Evolutionary conservation across 1,284 basidiomycete genomes (phyloP).

Genomic region (Anthracocystis setariae): DNA sequence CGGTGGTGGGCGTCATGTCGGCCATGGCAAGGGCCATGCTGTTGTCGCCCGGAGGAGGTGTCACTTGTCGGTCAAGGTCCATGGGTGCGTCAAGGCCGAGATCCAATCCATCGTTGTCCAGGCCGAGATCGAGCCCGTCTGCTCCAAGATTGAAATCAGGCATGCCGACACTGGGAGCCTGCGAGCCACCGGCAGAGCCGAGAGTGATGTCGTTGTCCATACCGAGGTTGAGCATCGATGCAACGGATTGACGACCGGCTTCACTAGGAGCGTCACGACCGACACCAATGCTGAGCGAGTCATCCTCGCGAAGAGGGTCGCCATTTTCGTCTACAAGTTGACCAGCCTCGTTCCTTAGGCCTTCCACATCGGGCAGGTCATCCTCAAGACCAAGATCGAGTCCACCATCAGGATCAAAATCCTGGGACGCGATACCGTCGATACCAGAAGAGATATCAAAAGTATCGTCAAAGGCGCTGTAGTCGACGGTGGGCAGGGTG

Average conservation of each 20-base stretch:
- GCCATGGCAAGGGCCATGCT: slow-evolving; percentile 56
- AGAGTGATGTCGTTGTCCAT: slow-evolving; percentile 41
- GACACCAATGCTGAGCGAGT: slow-evolving; percentile 61
- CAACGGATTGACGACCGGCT: slow-evolving; percentile 47
- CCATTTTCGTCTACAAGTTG: slow-evolving; percentile 56
- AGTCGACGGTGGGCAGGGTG: slow-evolving; percentile 58
- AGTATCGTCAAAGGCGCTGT: slow-evolving; percentile 49
- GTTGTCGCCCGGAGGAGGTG: slow-evolving; percentile 48
- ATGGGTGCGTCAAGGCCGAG: slow-evolving; percentile 39
- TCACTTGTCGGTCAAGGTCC: slow-evolving; percentile 37
- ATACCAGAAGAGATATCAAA: slow-evolving; percentile 50
- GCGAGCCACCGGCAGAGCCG: slow-evolving; percentile 40
- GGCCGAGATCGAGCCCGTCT: slow-evolving; percentile 74
- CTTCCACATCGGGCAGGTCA: slow-evolving; percentile 68
- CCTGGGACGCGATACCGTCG: slow-evolving; percentile 57
- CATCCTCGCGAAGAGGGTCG: slow-evolving; percentile 67
- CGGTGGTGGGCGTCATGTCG: slow-evolving; percentile 72
- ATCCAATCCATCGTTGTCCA: slow-evolving; percentile 67
- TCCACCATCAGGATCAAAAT: slow-evolving; percentile 62
- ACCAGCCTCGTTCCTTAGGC: slow-evolving; percentile 45
- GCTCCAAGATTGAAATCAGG: slow-evolving; percentile 45
- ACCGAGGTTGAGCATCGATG: slow-evolving; percentile 48
- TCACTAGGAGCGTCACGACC: slow-evolving; percentile 60
- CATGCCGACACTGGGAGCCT: slow-evolving; percentile 44
- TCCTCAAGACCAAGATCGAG: slow-evolving; percentile 69